Base-by-base conservation (phyloP, 306 rosid genomes). In the Luffa acutangula region DNA sequence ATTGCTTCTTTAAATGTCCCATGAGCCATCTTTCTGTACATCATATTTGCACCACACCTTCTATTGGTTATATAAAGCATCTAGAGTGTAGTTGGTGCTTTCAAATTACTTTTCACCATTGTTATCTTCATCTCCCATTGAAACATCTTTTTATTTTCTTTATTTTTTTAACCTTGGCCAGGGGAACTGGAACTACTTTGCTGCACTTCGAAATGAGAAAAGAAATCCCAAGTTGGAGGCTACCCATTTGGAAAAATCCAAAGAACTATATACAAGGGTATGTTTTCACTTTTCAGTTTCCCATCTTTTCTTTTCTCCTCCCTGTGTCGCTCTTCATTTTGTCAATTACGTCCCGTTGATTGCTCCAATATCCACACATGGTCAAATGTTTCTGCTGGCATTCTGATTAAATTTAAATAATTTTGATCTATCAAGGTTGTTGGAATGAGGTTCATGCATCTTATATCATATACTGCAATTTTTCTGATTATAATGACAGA, bases 161-260 rank as follows among this genome's bases (percentile, higher is more conserved):
- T 54, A 12, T 37, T 18, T 62, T 14, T 71, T 85, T 79, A 82
- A 79, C 72, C 58, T 82, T 84, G 88, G 81, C 80, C 72, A 95
- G 99, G 99, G 99, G 51, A 93, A 96, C 89, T 96, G 99, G 98
- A 96, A 93, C 91, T 93, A 96, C 91, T 96, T 96, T 81, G 97
- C 99, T 0, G 98, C 99, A 59, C 89, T 96, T 85, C 99, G 98
- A 53, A 96, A 96, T 82, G 99, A 96, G 86, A 96, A 96, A 85
- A 89, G 99, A 88, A 88, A 87, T 82, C 99, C 99, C 69, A 96
- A 96, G 90, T 88, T 96, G 87, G 99, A 96, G 85, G 99, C 98
- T 79, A 93, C 99, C 60, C 99, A 95, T 87, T 89, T 93, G 87
- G 99, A 95, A 83, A 95, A 95, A 87, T 85, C 99, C 64, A 95